Conservation (phyloP, 805 yeast genomes). For the Zygosaccharomyces gambellarensis region DNA sequence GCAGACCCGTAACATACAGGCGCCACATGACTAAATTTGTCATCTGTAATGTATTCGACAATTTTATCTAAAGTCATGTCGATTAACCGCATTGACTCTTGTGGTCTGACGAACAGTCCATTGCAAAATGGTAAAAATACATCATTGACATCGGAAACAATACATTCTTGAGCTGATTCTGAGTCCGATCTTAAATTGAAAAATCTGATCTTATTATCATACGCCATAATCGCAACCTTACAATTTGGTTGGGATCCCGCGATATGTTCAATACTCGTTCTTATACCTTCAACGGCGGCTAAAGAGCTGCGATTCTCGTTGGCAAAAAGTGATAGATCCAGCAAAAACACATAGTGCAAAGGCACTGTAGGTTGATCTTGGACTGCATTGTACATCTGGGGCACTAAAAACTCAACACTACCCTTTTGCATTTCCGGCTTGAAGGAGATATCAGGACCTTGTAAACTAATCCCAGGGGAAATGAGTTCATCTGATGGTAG, state of each 20-base stretch:
- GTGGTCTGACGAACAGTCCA: conserved; percentile 79
- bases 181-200: conserved; percentile 58
- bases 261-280: conserved; percentile 44
- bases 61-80: conserved; percentile 58
- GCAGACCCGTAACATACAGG: conserved; percentile 82
- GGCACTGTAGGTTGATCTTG: conserved; percentile 41
- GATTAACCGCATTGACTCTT: conserved; percentile 56
- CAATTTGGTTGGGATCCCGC: conserved; percentile 37
- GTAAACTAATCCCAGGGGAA: conserved; percentile 54
- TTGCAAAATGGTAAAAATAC: conserved; percentile 67
- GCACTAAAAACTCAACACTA: conserved; percentile 80
- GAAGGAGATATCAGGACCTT: conserved; percentile 51
- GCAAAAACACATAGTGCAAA: conserved; percentile 63
- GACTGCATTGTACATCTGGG: conserved; percentile 59
- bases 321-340: conserved; percentile 64
- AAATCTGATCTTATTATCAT: conserved; percentile 66
- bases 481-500: conserved; percentile 65
- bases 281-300: conserved; percentile 65
- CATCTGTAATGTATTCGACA: conserved; percentile 36
- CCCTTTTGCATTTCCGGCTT: conserved; percentile 79
- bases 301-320: conserved; percentile 50
- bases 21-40: conserved; percentile 25
- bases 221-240: conserved; percentile 68
- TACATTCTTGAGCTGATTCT: conserved; percentile 52
- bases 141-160: conserved; percentile 58